Base-by-base conservation (phyloP, 148 eudicot genomes). In the Pouteria glomerata region DNA sequence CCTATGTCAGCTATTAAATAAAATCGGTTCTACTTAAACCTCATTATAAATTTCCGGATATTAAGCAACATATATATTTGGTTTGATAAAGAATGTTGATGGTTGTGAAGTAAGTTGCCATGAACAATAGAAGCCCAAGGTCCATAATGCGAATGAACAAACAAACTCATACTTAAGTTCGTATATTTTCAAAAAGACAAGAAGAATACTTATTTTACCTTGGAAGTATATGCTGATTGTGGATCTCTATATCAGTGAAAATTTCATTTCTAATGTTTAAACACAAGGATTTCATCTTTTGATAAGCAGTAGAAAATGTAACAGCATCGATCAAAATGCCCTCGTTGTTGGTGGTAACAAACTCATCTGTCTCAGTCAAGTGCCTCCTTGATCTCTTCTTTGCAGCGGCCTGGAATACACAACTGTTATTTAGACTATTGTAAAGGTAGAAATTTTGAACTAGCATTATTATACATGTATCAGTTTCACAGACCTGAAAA, bases 371-470 rank as follows among this genome's bases (percentile, higher is more conserved):
- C 77, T 94, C 98, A 5, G 81, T 70, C 83, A 91, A 78, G 81
- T 91, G 98, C 78, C 93, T 82, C 78, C 85, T 89, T 29, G 96
- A 86, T 80, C 97, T 87, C 86, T 91, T 91, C 68, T 86, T 91
- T 26, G 98, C 91, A 82, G 98, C 98, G 77, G 80, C 95, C 98
- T 91, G 79, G 75, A 29, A 47, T 66, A 30, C 34, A 66, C 61
- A 69, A 57, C 42, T 48, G 50, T 27, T 27, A 37, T 19, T 73
- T 63, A 70, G 63, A 18, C 63, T 19, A 37, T 73, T 14, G 27
- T 10, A 57, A 70, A 45, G 34, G 4, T 39, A 26, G 26, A 47
- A 70, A 57, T 29, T 15, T 14, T 12, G 52, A 33, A 69, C 15
- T 27, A 55, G 35, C 24, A 70, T 37, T 24, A 63, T 15, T 42